phyloP scores from a whole-genome alignment of 768 basidiomycete species.

The Amanita pallidorosea region DNA sequence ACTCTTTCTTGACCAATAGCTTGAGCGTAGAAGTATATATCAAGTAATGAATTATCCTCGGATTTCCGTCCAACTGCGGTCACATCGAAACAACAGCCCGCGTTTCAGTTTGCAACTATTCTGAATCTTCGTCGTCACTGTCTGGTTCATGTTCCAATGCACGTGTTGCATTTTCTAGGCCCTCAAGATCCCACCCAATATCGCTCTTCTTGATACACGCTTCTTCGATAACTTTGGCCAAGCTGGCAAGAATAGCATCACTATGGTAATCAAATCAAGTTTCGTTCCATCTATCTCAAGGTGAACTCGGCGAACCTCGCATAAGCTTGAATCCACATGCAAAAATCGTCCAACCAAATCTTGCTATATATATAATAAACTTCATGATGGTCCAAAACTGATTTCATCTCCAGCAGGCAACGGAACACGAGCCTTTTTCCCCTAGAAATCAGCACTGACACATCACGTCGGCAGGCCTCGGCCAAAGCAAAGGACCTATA shows the following conservation, averaged over 20 bases:
- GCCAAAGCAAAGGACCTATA: conserved; percentile 71
- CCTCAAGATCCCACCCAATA: conserved; percentile 65
- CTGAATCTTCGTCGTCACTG: conserved; percentile 55
- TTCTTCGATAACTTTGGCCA: conserved; percentile 26
- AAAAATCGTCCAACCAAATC: conserved; percentile 80
- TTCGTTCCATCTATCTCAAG: neutral
- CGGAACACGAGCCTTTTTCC: conserved; percentile 57
- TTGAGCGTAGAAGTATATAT: neutral
- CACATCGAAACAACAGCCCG: no score
- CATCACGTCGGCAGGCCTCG: conserved; percentile 57
- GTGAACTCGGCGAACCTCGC: conserved; percentile 38
- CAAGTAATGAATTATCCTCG: neutral
- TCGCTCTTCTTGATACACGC: conserved; percentile 37
- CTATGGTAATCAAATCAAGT: conserved; percentile 24
- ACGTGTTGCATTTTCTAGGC: conserved; percentile 47
- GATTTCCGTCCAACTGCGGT: neutral
- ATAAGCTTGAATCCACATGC: conserved; percentile 64
- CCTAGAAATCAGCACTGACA: conserved; percentile 40
- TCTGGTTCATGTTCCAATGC: conserved; percentile 35
- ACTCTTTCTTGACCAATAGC: neutral
- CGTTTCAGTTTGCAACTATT: neutral
- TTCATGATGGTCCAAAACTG: conserved; percentile 70
- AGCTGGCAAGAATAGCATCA: conserved; percentile 44
- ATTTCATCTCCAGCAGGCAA: conserved; percentile 61
- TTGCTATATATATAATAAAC: conserved; percentile 85